Evolutionary conservation across 768 basidiomycete genomes (phyloP).

Genomic region (Rhodosporidiobolus odoratus): DNA sequence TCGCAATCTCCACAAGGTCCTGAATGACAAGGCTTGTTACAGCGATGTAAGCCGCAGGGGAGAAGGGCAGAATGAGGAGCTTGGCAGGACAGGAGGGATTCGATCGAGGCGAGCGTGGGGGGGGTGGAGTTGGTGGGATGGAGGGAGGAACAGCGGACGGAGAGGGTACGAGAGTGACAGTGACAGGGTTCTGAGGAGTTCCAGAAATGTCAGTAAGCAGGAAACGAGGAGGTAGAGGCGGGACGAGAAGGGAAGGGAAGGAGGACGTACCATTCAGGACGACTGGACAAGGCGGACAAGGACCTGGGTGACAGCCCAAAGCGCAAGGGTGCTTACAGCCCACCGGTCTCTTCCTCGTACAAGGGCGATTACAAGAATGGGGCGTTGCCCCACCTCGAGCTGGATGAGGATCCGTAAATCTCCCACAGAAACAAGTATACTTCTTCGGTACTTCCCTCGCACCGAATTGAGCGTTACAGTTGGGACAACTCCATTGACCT

Average conservation of each 20-base stretch:
- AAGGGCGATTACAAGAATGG: conserved; percentile 63
- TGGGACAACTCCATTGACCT: conserved; percentile 89
- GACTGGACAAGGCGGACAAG: conserved; percentile 87
- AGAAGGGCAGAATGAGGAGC: conserved; percentile 49
- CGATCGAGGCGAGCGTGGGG: conserved; percentile 31
- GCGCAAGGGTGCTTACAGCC: conserved; percentile 77
- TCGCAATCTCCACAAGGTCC: conserved; percentile 67
- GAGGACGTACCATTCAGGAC: conserved; percentile 53
- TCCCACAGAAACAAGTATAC: conserved; percentile 76
- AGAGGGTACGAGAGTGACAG: conserved; percentile 60
- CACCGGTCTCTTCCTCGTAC: conserved; percentile 48
- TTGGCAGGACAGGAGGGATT: conserved; percentile 57
- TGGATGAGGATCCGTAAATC: conserved; percentile 64
- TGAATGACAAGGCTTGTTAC: conserved; percentile 65
- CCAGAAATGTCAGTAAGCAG: not conserved
- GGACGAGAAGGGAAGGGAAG: too few relatives aligned
- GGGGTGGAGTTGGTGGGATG: conserved; percentile 35
- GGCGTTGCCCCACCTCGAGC: conserved; percentile 58
- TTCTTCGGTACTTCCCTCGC: conserved; percentile 32
- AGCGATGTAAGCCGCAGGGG: conserved; percentile 56
- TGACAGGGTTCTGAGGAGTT: conserved; percentile 57
- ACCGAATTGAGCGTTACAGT: conserved; percentile 65
- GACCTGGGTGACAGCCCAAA: conserved; percentile 76
- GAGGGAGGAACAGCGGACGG: conserved; percentile 58
- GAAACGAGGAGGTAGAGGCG: not conserved